These are phyloP conservation scores for Suillus paluster DNA, from an alignment of 768 basidiomycete species.

Conservation along the genomic window DNA sequence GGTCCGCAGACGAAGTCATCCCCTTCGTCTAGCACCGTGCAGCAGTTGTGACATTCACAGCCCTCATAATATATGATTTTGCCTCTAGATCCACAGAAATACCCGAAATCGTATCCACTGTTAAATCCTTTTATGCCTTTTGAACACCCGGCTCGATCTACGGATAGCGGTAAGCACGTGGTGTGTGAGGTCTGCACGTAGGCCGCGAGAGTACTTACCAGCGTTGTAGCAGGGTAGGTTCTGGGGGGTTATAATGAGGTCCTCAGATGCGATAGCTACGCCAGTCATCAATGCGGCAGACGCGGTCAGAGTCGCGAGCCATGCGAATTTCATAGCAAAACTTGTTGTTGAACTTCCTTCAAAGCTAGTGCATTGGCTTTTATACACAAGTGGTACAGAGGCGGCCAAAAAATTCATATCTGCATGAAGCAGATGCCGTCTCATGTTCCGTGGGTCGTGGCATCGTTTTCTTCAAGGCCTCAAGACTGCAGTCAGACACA, in stretches of 20 bases:
- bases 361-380: neutral
- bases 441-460: neutral
- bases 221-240: neutral
- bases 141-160: neutral
- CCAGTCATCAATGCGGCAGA: too few relatives aligned
- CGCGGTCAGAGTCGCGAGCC: neutral
- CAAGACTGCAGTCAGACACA: neutral
- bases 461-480: neutral
- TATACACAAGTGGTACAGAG: neutral
- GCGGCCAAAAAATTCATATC: neutral
- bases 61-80: neutral
- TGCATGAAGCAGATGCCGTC: neutral
- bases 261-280: too few relatives aligned
- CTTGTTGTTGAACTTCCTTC: neutral
- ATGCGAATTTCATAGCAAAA: neutral
- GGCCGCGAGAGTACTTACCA: neutral
- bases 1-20: neutral
- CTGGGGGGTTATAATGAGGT: neutral
- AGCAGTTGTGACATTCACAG: neutral
- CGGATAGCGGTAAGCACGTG: neutral
- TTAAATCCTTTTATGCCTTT: neutral
- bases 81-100: neutral
- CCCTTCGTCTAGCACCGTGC: neutral
- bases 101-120: neutral
- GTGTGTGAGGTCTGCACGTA: neutral